Evolutionary conservation across 305 asterid species (phyloP).

Genomic region (Withania somnifera): DNA sequence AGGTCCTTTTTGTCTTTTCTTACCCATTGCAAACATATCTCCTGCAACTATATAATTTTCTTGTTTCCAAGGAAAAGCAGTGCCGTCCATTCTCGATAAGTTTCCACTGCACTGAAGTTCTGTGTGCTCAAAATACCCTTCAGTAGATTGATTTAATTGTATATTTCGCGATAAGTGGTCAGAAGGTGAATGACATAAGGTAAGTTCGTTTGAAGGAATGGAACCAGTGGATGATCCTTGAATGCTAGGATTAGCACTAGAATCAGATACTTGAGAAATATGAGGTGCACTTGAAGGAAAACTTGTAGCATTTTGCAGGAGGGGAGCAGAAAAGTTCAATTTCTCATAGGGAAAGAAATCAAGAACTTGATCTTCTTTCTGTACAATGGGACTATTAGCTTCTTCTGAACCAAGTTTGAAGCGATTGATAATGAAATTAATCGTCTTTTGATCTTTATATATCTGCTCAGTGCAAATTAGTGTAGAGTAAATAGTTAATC

Average conservation of each 20-base stretch:
- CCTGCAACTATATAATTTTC: slow-evolving; percentile 3
- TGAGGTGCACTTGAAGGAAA: neutral
- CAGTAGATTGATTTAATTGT: slow-evolving; percentile 20
- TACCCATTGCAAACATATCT: slow-evolving; percentile 7
- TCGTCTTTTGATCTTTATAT: slow-evolving; percentile 36
- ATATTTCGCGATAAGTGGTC: slow-evolving; percentile 8
- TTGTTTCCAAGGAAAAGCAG: slow-evolving; percentile 6
- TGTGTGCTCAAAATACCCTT: slow-evolving; percentile 11
- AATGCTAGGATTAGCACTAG: slow-evolving; percentile 27
- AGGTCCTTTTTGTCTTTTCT: slow-evolving; percentile 28
- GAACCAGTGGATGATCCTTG: slow-evolving; percentile 61
- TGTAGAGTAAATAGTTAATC: neutral
- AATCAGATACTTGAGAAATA: slow-evolving; percentile 20
- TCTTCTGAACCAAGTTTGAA: slow-evolving; percentile 26
- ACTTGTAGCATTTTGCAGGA: slow-evolving; percentile 4
- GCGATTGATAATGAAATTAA: slow-evolving; percentile 32
- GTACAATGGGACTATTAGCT: slow-evolving; percentile 12
- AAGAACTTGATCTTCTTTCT: slow-evolving; percentile 4
- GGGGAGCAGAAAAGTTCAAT: slow-evolving; percentile 16
- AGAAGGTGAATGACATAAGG: slow-evolving; percentile 11
- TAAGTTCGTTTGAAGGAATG: slow-evolving; percentile 31
- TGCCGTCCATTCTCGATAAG: slow-evolving; percentile 10
- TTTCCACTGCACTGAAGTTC: slow-evolving; percentile 11
- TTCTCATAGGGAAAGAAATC: slow-evolving; percentile 11
- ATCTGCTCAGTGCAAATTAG: slow-evolving; percentile 28